A percentile compares a stretch with the other conserved stretches of the same genome.
Conservation (phyloP, 352 stramenopile species). For the Saprolegnia diclina region DNA sequence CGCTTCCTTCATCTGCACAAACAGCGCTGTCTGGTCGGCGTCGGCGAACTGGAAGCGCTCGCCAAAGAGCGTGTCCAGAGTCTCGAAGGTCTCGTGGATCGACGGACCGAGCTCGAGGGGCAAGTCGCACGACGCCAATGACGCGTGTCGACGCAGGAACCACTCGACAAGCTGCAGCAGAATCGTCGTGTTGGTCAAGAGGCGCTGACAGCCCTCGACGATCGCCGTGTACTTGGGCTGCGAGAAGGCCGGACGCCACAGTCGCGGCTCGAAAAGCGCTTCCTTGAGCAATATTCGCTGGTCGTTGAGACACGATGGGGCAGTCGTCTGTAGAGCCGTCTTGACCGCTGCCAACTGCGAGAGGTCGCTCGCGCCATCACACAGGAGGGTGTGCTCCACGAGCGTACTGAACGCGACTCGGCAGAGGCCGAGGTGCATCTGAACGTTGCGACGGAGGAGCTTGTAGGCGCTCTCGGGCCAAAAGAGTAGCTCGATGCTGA, state of each 20-base stretch:
- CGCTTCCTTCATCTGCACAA: slow-evolving; percentile 85
- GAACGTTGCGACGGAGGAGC: slow-evolving; percentile 64
- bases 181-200: slow-evolving; percentile 81
- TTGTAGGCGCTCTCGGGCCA: slow-evolving; percentile 59
- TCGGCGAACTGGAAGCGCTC: slow-evolving; percentile 69
- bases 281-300: slow-evolving; percentile 55
- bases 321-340: slow-evolving; percentile 47
- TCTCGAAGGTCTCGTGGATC: slow-evolving; percentile 63
- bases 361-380: slow-evolving; percentile 9
- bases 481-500: slow-evolving; percentile 57
- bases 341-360: slow-evolving; percentile 31
- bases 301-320: slow-evolving; percentile 50
- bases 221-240: slow-evolving; percentile 65
- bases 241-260: slow-evolving; percentile 71
- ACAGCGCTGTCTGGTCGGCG: slow-evolving; percentile 70
- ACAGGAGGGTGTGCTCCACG: slow-evolving; percentile 62
- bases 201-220: slow-evolving; percentile 46
- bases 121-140: slow-evolving; percentile 42
- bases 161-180: slow-evolving; percentile 71
- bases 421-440: slow-evolving; percentile 56
- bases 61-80: slow-evolving; percentile 63
- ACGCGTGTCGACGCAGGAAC: slow-evolving; percentile 47
- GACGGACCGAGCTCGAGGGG: slow-evolving; percentile 46
- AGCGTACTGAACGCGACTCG: slow-evolving; percentile 58
- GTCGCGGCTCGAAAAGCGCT: slow-evolving; percentile 49